Evolutionary conservation across 768 basidiomycete species (phyloP).

Genomic region (Butyriboletus loyo): DNA sequence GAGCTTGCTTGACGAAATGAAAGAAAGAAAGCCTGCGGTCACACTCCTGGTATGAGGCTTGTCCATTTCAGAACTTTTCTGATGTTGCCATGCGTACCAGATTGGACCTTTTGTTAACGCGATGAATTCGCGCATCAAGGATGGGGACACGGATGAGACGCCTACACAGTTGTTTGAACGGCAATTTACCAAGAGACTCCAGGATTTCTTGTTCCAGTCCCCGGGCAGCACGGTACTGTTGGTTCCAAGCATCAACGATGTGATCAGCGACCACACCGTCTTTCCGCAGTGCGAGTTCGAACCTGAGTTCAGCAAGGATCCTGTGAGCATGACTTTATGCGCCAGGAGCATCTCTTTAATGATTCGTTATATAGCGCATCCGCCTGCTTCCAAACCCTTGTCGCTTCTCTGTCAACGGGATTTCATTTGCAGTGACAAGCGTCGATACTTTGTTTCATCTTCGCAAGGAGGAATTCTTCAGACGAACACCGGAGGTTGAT

Average conservation of each 20-base stretch:
- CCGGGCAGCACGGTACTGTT: conserved; percentile 74
- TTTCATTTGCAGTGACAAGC: conserved; percentile 77
- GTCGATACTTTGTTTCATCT: conserved; percentile 90
- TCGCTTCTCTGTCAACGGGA: conserved; percentile 78
- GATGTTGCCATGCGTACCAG: conserved; percentile 38
- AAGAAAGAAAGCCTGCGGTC: conserved; percentile 64
- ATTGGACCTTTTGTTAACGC: conserved; percentile 90
- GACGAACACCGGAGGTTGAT: conserved; percentile 61
- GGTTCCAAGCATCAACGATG: conserved; percentile 79
- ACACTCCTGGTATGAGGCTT: conserved; percentile 60
- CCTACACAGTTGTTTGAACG: conserved; percentile 67
- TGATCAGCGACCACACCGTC: conserved; percentile 74
- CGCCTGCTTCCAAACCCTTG: conserved; percentile 84
- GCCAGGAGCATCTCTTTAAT: background rate
- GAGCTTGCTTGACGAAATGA: conserved; percentile 59
- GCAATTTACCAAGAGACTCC: conserved; percentile 58
- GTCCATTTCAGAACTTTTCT: background rate
- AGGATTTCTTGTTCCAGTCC: conserved; percentile 52
- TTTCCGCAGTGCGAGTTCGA: conserved; percentile 77
- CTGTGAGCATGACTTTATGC: conserved; percentile 40
- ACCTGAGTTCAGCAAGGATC: conserved; percentile 42
- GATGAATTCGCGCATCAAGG: conserved; percentile 67
- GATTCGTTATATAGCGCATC: conserved; percentile 54
- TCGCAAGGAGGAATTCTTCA: conserved; percentile 76
- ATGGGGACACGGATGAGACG: conserved; percentile 66